A percentile compares a stretch with the other conserved stretches of the same genome.
Evolutionary conservation across 2,329 filamentous ascomycete genomes (phyloP).

Genomic region (Cyphellophora europaea): DNA sequence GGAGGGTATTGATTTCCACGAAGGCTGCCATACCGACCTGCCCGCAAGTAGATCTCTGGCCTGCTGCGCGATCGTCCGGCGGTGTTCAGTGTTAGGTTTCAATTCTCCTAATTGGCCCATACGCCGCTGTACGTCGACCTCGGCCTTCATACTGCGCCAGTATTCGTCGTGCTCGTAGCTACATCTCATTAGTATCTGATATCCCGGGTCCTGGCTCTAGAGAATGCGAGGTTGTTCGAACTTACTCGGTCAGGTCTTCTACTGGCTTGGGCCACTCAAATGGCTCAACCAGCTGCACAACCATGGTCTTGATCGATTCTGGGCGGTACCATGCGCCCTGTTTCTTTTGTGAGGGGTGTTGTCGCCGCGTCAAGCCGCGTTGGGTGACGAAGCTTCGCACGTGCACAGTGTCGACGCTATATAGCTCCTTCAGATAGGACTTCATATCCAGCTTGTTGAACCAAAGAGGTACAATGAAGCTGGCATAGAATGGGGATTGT

Average conservation of each 20-base stretch:
- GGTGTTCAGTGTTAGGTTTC: conserved; percentile 31
- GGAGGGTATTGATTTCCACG: conserved; percentile 30
- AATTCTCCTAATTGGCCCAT: conserved; percentile 26
- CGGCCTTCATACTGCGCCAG: conserved; percentile 42
- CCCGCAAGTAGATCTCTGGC: conserved; percentile 55
- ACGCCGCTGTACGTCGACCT: conserved; percentile 30
- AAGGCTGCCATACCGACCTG: conserved; percentile 51
- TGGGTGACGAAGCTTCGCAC: conserved; percentile 75
- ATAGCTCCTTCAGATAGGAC: conserved; percentile 85
- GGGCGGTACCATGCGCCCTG: conserved; percentile 59
- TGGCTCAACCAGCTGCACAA: conserved; percentile 73
- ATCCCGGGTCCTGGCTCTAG: too few relatives aligned
- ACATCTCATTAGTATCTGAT: conserved; percentile 1
- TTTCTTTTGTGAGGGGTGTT: conserved; percentile 21
- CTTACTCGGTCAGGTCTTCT: conserved; percentile 48
- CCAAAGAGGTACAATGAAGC: conserved; percentile 80
- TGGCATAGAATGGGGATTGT: conserved; percentile 70
- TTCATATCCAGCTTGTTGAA: conserved; percentile 96
- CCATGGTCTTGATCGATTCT: conserved; percentile 80
- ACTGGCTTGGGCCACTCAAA: conserved; percentile 80
- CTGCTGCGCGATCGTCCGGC: conserved; percentile 45
- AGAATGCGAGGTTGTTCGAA: too few relatives aligned
- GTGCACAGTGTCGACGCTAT: conserved; percentile 61
- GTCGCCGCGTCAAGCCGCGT: conserved; percentile 44
- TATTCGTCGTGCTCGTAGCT: conserved; percentile 57